phyloP scores from a whole-genome alignment of 164 flowering plant species.

The Cinnamomum chago region DNA sequence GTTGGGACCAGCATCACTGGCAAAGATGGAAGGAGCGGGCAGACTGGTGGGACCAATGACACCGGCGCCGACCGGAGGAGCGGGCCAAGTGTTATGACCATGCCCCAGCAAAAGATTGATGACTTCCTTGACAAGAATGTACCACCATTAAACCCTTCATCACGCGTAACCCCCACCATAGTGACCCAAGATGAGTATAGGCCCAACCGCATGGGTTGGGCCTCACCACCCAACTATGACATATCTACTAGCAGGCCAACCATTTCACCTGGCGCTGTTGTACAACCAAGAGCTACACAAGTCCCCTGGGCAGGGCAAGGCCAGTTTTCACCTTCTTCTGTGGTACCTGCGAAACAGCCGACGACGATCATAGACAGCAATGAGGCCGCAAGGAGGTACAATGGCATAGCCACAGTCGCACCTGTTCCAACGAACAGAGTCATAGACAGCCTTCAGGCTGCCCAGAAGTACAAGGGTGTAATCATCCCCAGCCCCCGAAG shows the following conservation, averaged over 20 bases:
- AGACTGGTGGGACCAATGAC: not conserved
- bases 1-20: not conserved
- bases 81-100: not conserved
- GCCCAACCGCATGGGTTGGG: not conserved
- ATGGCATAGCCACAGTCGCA: not conserved
- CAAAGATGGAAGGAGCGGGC: not conserved
- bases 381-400: not conserved
- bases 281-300: not conserved
- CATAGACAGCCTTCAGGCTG: constrained; percentile 1
- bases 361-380: not conserved
- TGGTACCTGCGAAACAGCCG: not conserved
- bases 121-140: not conserved
- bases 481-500: not conserved
- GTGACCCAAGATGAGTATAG: not conserved
- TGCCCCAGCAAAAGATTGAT: not conserved
- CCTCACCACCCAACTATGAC: not conserved
- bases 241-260: not conserved
- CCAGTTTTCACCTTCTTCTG: not conserved
- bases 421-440: not conserved
- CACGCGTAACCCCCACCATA: too few relatives aligned
- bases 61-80: not conserved
- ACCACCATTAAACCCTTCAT: not conserved
- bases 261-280: too few relatives aligned
- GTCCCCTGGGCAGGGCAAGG: not conserved
- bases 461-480: not conserved